A percentile compares a stretch with the other conserved stretches of the same genome.
Conservation (phyloP, 2,329 filamentous ascomycete genomes). For the Aspergillus nomiae region DNA sequence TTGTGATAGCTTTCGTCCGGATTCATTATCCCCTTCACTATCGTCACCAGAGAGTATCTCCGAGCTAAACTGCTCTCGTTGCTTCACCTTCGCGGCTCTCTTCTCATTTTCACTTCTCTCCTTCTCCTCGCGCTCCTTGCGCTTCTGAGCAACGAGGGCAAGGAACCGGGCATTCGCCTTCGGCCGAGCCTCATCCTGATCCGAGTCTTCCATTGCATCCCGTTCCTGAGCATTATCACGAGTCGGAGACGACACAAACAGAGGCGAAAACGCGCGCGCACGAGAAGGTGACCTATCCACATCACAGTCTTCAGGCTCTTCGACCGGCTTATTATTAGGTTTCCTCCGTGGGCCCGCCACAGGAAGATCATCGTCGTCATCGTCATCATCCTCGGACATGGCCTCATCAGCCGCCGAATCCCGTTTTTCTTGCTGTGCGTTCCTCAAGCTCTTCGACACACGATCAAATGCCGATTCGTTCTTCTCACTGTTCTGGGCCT, state of each 20-base stretch:
- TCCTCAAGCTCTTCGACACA: conserved; percentile 35
- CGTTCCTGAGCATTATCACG: conserved; percentile 16
- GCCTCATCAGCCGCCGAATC: conserved; percentile 20
- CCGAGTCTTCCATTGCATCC: conserved; percentile 15
- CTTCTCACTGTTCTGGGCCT: conserved; percentile 34
- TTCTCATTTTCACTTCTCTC: conserved; percentile 58
- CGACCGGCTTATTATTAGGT: conserved; percentile 32
- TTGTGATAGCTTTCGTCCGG: conserved; percentile 69
- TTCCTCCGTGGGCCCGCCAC: conserved; percentile 30
- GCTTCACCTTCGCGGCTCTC: conserved; percentile 36
- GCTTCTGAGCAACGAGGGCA: conserved; percentile 72
- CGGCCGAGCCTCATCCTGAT: conserved; percentile 29
- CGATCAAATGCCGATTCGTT: conserved; percentile 40
- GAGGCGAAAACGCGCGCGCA: conserved; percentile 37
- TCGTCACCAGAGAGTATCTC: conserved; percentile 54
- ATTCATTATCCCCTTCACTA: conserved; percentile 63
- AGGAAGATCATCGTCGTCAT: conserved; percentile 35
- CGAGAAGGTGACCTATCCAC: conserved; percentile 25
- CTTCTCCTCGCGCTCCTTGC: conserved; percentile 67
- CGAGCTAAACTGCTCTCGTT: conserved; percentile 36
- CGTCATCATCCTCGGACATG: conserved; percentile 23
- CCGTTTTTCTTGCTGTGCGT: conserved; percentile 17
- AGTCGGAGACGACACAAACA: conserved; percentile 47
- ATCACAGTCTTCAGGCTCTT: conserved; percentile 31
- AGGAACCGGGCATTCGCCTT: conserved; percentile 63